phyloP scores from a whole-genome alignment of 2,329 filamentous ascomycete genomes.

The Trichoderma pleuroti region DNA sequence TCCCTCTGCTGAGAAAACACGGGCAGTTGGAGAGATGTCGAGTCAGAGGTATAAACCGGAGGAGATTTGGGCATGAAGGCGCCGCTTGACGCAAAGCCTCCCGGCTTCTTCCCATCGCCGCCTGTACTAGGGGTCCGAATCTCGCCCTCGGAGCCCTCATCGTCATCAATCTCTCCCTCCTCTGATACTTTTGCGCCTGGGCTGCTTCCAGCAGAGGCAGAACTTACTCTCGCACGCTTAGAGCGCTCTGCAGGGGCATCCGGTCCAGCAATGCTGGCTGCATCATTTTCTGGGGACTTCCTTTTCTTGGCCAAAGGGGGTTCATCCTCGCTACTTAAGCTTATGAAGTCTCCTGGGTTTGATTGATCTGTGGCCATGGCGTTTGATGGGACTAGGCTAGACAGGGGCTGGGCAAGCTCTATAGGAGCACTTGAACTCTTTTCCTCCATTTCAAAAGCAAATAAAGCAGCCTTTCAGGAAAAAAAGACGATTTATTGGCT shows the following conservation, averaged over 20 bases:
- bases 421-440: neutral
- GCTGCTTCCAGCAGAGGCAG: slow-evolving; percentile 4
- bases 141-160: neutral
- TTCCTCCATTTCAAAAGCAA: neutral
- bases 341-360: slow-evolving; percentile 18
- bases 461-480: neutral
- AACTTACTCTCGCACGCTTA: slow-evolving; percentile 24
- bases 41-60: slow-evolving; percentile 24
- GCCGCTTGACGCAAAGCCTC: neutral
- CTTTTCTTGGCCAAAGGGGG: slow-evolving; percentile 11
- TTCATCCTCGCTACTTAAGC: slow-evolving; percentile 17
- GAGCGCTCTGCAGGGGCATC: slow-evolving; percentile 12
- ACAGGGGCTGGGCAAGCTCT: neutral
- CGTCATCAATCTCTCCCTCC: slow-evolving; percentile 35
- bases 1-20: slow-evolving; percentile 27
- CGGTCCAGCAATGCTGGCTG: neutral
- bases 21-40: slow-evolving; percentile 29
- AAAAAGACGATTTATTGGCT: neutral
- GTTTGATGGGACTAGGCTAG: neutral
- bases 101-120: neutral
- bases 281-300: neutral
- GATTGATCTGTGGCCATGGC: slow-evolving; percentile 3
- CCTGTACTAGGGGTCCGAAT: neutral
- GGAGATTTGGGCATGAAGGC: slow-evolving; percentile 24
- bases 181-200: slow-evolving; percentile 25